Percentiles rank a stretch among this genome's conserved stretches.
phyloP scores from a whole-genome alignment of 129 eudicot genomes.

The Flaveria brownii region DNA sequence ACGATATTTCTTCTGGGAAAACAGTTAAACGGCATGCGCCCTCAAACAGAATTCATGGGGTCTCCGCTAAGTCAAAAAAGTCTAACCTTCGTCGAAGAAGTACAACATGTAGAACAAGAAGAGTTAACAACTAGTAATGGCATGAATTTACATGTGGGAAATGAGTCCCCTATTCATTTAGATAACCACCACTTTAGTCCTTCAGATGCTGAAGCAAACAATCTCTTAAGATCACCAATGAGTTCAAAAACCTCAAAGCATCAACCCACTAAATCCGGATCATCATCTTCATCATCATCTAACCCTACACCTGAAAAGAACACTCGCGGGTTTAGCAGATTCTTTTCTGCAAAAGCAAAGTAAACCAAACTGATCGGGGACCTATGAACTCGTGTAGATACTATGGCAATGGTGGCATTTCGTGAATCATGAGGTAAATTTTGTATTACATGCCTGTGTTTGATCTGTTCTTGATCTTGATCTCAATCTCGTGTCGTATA shows the following conservation, averaged over 20 bases:
- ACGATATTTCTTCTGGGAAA: conserved; percentile 82
- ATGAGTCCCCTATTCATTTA: conserved; percentile 58
- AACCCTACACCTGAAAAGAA: conserved; percentile 85
- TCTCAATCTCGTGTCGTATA: not conserved
- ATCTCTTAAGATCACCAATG: conserved; percentile 56
- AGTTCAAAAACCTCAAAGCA: conserved; percentile 48
- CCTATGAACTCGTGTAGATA: conserved; percentile 27
- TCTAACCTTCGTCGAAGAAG: conserved; percentile 44
- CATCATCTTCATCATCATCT: conserved; percentile 70
- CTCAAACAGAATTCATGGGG: conserved; percentile 55
- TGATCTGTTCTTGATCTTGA: conserved; percentile 26
- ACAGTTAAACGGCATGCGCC: conserved; percentile 73
- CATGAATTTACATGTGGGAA: conserved; percentile 48
- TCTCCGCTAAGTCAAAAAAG: conserved; percentile 49
- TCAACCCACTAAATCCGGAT: conserved; percentile 75
- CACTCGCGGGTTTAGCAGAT: conserved; percentile 82
- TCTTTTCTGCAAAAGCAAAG: conserved; percentile 80
- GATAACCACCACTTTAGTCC: conserved; percentile 50
- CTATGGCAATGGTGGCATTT: conserved; percentile 24
- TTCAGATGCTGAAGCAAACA: conserved; percentile 65
- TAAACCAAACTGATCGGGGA: not conserved
- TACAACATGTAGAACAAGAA: conserved; percentile 21
- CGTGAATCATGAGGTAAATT: conserved; percentile 28
- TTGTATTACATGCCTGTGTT: conserved; percentile 45
- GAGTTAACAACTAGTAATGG: conserved; percentile 56